Base-by-base conservation (phyloP, 305 asterid genomes). In the Fraxinus ornus region DNA sequence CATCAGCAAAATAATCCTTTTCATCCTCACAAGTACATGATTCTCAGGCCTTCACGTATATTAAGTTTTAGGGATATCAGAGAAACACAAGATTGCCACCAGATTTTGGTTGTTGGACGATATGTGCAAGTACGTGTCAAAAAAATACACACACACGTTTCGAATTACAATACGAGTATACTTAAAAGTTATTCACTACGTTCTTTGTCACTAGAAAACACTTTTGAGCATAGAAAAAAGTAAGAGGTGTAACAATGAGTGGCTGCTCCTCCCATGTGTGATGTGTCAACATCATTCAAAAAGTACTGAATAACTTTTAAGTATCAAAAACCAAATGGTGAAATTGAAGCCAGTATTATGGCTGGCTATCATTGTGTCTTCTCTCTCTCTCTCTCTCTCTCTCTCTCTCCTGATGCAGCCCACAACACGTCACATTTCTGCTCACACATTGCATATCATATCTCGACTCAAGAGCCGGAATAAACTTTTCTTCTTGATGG, bases 281-380 rank as follows among this genome's bases (percentile, higher is more conserved):
- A 33, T 33, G 36, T 70, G 37, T 70, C 75, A 70, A 15, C 41
- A 30, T 70, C 75, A 70, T 70, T 70, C 35, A 13, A 32, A 32
- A 32, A 32, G 33, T 30, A 30, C 2, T 30, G 33, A 30, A 30
- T 30, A 30, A 30, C 33, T 30, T 30, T 30, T 30, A 30, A 30
- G 33, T 30, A 30, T 30, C 72, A 81, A 83, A 39, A 49, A 74
- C 22, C 62, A 17, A 17, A 85, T 57, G 64, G 52, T 83, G 88
- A 86, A 60, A 73, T 80, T 66, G 60, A 86, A 83, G 32, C 30
- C 72, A 74, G 84, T 74, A 85, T 82, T 82, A 81, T 72, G 26
- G 2, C 72, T 73, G 19, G 79, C 81, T 84, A 87, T 83, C 87
- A 89, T 84, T 84, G 75, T 85, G 94, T 88, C 88, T 76, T 47